Conservation (phyloP, 2,329 filamentous ascomycete genomes). For the Talaromyces piceae region DNA sequence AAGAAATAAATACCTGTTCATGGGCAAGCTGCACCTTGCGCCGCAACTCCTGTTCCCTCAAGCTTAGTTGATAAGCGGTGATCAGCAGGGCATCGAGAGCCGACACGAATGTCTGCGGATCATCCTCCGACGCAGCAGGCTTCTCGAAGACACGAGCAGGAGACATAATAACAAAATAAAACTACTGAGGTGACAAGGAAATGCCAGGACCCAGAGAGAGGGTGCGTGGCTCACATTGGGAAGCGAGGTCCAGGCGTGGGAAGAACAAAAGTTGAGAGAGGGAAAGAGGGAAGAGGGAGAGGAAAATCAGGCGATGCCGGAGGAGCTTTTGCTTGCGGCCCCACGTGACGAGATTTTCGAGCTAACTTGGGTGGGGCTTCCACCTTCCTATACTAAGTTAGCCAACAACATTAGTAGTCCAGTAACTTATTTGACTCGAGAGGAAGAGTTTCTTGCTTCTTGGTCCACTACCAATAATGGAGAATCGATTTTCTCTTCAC, state of each 20-base stretch:
- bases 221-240: constrained; percentile 1
- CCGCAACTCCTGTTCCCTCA: constrained; percentile 33
- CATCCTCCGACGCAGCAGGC: constrained; percentile 22
- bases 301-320: neutral
- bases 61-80: constrained; percentile 31
- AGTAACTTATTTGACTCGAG: neutral
- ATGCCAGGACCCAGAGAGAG: neutral
- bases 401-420: neutral
- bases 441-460: no score
- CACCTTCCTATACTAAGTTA: neutral
- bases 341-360: neutral
- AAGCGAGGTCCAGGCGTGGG: neutral
- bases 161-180: constrained; percentile 21
- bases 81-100: constrained; percentile 37
- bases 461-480: neutral
- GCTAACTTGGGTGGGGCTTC: neutral
- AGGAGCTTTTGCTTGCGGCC: neutral
- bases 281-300: neutral
- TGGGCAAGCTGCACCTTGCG: constrained; percentile 31
- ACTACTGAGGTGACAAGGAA: neutral
- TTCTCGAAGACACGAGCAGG: constrained; percentile 23
- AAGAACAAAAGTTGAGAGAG: neutral
- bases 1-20: constrained; percentile 29
- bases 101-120: constrained; percentile 30
- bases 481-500: neutral